phyloP scores from a whole-genome alignment of 2,329 filamentous ascomycete species.

The Cordyceps farinosa region DNA sequence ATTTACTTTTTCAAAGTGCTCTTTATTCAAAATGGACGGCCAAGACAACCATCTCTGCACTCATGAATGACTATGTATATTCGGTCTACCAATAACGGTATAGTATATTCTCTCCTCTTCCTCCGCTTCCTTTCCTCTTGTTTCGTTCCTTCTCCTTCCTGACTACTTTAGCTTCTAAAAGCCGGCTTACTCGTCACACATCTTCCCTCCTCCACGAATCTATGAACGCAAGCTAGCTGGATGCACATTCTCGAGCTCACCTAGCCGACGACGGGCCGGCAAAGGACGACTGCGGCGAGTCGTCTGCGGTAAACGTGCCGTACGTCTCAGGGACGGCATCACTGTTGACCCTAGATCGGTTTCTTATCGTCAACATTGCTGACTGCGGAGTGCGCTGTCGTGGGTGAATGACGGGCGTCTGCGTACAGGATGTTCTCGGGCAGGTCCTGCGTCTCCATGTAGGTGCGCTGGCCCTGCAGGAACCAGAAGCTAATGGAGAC shows the following conservation, averaged over 20 bases:
- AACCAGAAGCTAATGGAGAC: conserved; percentile 50
- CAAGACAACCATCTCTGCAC: background rate
- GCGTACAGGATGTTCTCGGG: conserved; percentile 22
- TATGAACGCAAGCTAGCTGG: background rate
- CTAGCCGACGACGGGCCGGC: conserved; percentile 3
- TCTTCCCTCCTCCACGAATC: background rate
- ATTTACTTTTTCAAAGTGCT: too few species aligned
- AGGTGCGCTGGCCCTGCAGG: conserved; percentile 39
- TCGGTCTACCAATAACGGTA: background rate
- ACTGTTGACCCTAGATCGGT: conserved; percentile 11
- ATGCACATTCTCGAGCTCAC: background rate
- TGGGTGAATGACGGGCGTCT: background rate
- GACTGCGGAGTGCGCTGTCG: background rate
- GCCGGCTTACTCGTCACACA: background rate
- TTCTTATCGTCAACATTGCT: conserved; percentile 15
- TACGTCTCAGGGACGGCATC: background rate
- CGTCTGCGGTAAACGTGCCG: conserved; percentile 3
- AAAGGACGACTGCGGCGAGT: background rate
- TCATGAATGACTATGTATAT: background rate
- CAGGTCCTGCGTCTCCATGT: conserved; percentile 23
- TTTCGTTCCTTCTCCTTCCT: background rate
- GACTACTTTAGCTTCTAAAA: background rate
- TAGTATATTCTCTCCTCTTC: background rate
- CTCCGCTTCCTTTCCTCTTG: background rate
- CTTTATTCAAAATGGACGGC: background rate